phyloP scores from a whole-genome alignment of 108 stramenopile species.

The Parietichytrium sp. region DNA sequence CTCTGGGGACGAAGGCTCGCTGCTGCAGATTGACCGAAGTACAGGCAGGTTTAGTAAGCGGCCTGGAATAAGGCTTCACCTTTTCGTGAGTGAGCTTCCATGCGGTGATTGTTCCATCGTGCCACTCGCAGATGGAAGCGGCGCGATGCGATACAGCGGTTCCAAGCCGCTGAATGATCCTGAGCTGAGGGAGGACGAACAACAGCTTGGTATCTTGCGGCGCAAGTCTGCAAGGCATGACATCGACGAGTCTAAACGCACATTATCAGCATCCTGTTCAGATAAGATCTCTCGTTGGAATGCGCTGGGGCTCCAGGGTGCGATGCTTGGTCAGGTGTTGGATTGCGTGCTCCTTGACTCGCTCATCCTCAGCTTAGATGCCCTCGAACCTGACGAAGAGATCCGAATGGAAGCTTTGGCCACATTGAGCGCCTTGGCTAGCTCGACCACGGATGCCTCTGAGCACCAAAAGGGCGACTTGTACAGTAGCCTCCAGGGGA shows the following conservation, averaged over 20 bases:
- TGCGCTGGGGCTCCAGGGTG: neutral
- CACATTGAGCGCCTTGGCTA: too few relatives aligned
- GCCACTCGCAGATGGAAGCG: too few relatives aligned
- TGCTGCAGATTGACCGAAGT: neutral
- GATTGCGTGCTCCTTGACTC: too few relatives aligned
- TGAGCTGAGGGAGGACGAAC: neutral
- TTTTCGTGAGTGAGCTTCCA: conserved; percentile 16
- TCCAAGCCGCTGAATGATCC: conserved; percentile 8
- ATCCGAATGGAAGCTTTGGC: too few relatives aligned
- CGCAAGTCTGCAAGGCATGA: neutral
- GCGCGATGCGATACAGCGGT: neutral
- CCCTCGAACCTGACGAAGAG: too few relatives aligned
- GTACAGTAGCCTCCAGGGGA: too few relatives aligned
- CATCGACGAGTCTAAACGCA: neutral
- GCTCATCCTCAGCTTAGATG: too few relatives aligned
- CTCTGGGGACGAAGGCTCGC: neutral
- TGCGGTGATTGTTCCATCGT: conserved; percentile 19
- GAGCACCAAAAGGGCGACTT: too few relatives aligned
- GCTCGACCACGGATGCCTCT: too few relatives aligned
- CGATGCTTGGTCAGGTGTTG: too few relatives aligned
- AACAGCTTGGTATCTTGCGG: neutral
- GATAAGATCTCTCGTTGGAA: conserved; percentile 23
- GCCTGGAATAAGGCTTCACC: neutral
- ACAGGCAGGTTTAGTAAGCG: neutral
- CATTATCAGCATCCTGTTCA: conserved; percentile 2